These are phyloP conservation scores for Corylus heterophylla DNA, from an alignment of 306 rosid genomes.

Conservation along the genomic window DNA sequence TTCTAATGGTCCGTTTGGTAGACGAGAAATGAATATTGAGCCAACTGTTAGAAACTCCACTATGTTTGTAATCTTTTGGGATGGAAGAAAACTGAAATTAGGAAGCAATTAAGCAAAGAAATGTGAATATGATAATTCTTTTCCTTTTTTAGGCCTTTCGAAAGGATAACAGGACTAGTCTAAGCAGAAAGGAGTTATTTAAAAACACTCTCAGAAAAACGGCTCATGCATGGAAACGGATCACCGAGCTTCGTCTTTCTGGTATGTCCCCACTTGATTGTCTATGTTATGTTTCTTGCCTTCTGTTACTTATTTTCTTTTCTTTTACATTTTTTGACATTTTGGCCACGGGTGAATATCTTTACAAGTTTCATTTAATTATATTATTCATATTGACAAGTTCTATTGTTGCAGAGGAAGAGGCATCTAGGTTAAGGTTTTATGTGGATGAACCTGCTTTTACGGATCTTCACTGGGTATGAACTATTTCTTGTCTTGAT, in stretches of 20 bases:
- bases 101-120: not conserved
- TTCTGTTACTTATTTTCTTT: conserved; percentile 18
- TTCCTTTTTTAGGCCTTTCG: conserved; percentile 56
- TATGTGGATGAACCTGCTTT: conserved; percentile 79
- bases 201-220: conserved; percentile 80
- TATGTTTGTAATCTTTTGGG: not conserved
- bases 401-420: conserved; percentile 61
- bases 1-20: not conserved
- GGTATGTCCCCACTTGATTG: conserved; percentile 41
- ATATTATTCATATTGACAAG: conserved; percentile 7
- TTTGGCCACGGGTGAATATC: not conserved
- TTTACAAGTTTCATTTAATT: conserved; percentile 9
- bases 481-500: conserved; percentile 27
- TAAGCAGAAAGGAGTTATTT: conserved; percentile 77
- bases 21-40: not conserved
- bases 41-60: not conserved
- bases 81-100: not conserved
- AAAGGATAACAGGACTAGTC: conserved; percentile 67
- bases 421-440: conserved; percentile 66
- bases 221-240: conserved; percentile 83
- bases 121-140: not conserved
- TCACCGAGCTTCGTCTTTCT: conserved; percentile 71
- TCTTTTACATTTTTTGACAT: not conserved
- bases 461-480: conserved; percentile 98
- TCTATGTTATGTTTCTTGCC: conserved; percentile 12